These are phyloP conservation scores for Penicillium pulvis DNA, from an alignment of 495 filamentous ascomycete genomes.

Conservation along the genomic window DNA sequence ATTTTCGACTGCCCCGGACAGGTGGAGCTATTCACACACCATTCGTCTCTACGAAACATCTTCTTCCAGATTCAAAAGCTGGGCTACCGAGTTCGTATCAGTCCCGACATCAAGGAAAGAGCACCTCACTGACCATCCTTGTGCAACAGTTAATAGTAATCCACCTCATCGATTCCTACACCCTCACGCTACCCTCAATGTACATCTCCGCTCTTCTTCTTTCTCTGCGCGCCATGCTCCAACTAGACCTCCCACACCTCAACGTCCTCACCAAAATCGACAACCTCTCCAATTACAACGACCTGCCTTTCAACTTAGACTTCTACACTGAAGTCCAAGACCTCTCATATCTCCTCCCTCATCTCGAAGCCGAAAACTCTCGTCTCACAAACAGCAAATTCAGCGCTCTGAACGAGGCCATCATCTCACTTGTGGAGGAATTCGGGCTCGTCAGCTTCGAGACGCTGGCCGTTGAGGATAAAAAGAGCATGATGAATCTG, in stretches of 20 bases:
- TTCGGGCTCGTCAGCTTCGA: conserved; percentile 90
- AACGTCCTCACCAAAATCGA: conserved; percentile 98
- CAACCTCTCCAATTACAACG: conserved; percentile 75
- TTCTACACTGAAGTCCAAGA: conserved; percentile 99
- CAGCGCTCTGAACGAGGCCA: conserved; percentile 77
- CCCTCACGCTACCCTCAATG: conserved; percentile 85
- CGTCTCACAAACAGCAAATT: conserved; percentile 70
- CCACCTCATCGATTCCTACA: conserved; percentile 89
- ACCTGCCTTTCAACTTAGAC: conserved; percentile 89
- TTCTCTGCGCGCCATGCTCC: conserved; percentile 92
- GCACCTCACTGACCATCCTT: conserved; percentile 18
- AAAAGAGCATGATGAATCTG: conserved; percentile 91
- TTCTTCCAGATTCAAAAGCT: conserved; percentile 88
- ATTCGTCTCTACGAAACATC: conserved; percentile 84
- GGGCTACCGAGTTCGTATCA: conserved; percentile 78
- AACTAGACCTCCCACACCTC: conserved; percentile 92
- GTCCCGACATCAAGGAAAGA: not conserved
- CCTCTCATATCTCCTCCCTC: conserved; percentile 77
- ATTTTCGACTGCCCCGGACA: conserved; percentile 97
- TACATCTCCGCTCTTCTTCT: conserved; percentile 93
- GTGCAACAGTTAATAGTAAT: conserved; percentile 75
- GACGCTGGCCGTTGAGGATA: conserved; percentile 93
- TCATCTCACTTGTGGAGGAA: conserved; percentile 82
- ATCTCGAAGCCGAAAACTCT: conserved; percentile 64
- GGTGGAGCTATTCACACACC: conserved; percentile 95